phyloP scores from a whole-genome alignment of 108 stramenopile species.

The Nitzschia sp. region DNA sequence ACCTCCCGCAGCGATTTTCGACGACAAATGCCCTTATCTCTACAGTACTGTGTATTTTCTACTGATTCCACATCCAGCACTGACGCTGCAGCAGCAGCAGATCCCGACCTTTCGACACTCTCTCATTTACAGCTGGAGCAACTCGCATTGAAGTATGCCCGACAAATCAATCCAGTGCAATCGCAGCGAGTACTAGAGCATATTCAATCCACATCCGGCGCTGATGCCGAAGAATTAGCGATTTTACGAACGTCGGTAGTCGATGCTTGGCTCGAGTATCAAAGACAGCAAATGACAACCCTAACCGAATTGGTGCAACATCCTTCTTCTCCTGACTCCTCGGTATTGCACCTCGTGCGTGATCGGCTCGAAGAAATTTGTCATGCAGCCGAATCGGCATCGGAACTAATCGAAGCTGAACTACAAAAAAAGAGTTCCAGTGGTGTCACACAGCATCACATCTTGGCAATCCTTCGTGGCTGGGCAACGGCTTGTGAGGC shows the following conservation, averaged over 20 bases:
- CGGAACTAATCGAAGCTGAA: constrained; percentile 4
- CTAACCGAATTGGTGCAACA: not conserved
- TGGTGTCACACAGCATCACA: constrained; percentile 11
- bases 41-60: not conserved
- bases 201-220: not conserved
- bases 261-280: constrained; percentile 39
- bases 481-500: constrained; percentile 38
- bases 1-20: no score
- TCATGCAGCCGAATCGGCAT: constrained; percentile 25
- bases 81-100: not conserved
- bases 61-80: not conserved
- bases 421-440: not conserved
- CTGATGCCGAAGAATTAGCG: constrained; percentile 8
- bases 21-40: no score
- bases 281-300: not conserved
- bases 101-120: not conserved
- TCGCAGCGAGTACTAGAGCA: constrained; percentile 12
- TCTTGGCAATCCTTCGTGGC: constrained; percentile 13
- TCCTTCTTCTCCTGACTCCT: not conserved
- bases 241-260: constrained; percentile 21
- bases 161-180: constrained; percentile 5
- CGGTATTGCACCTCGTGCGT: not conserved
- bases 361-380: constrained; percentile 14
- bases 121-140: constrained; percentile 8
- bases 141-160: constrained; percentile 13